Conservation (phyloP, 1,139 yeast species). For the Taphrina deformans region DNA sequence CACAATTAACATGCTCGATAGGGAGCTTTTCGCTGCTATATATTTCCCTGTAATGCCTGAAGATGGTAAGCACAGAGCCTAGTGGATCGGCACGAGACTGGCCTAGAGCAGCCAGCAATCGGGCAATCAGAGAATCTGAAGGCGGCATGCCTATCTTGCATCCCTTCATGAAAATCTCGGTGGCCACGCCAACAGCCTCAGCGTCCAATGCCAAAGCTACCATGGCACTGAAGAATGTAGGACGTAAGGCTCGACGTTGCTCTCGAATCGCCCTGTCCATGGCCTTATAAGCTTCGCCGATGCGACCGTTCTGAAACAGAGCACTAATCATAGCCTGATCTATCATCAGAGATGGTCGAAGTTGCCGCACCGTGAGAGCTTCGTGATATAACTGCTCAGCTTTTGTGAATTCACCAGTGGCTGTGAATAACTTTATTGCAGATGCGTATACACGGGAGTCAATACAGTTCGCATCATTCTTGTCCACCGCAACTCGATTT, state of each 20-base stretch:
- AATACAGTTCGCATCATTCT: constrained; percentile 6
- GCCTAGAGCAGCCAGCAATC: constrained; percentile 1
- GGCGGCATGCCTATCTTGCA: constrained; percentile 18
- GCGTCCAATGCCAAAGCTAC: constrained; percentile 28
- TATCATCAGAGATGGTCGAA: constrained; percentile 9
- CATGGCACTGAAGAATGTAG: constrained; percentile 24
- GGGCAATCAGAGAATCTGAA: constrained; percentile 2
- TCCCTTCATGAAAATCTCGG: constrained; percentile 27
- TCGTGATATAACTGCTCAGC: neutral
- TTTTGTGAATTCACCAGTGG: constrained; percentile 1
- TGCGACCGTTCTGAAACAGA: constrained; percentile 13
- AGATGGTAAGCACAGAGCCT: neutral
- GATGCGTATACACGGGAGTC: constrained; percentile 24
- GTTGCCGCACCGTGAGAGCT: neutral
- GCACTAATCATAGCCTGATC: constrained; percentile 23
- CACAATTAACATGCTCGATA: constrained; percentile 16
- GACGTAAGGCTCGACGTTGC: constrained; percentile 17
- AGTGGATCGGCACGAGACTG: neutral
- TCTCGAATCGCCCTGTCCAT: constrained; percentile 20
- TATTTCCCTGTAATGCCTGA: constrained; percentile 13
- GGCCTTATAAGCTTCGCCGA: constrained; percentile 16
- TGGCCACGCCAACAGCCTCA: constrained; percentile 25
- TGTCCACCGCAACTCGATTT: constrained; percentile 5
- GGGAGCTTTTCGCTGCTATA: constrained; percentile 4
- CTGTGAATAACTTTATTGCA: constrained; percentile 6